Evolutionary conservation across 2,329 filamentous ascomycete species (phyloP).

Genomic region (Coleophoma eucalyptorum): DNA sequence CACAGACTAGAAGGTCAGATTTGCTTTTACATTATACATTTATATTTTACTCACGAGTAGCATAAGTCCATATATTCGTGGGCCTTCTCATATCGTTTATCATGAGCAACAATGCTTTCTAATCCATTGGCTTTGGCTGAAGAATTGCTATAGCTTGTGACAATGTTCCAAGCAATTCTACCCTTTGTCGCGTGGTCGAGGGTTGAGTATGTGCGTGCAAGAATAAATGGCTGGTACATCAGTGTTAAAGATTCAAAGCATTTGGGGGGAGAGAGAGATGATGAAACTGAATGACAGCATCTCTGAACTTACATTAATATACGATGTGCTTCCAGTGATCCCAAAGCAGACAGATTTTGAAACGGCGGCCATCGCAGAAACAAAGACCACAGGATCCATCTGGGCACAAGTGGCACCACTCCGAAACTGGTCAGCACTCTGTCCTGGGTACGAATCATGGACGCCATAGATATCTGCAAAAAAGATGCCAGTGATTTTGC

Average conservation of each 20-base stretch:
- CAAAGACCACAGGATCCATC: conserved; percentile 48
- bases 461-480: not conserved
- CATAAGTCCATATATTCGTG: conserved; percentile 50
- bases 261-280: not conserved
- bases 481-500: not conserved
- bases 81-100: conserved; percentile 58
- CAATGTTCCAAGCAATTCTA: conserved; percentile 60
- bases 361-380: conserved; percentile 63
- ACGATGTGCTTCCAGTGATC: conserved; percentile 61
- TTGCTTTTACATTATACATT: not conserved
- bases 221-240: conserved; percentile 58
- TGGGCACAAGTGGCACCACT: not conserved
- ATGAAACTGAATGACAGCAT: too few species aligned
- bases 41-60: not conserved
- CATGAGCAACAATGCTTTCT: conserved; percentile 53
- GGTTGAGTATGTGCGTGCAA: conserved; percentile 58
- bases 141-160: conserved; percentile 57
- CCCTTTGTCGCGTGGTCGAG: conserved; percentile 62
- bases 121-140: conserved; percentile 58
- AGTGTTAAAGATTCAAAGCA: conserved; percentile 29
- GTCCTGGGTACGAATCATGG: not conserved
- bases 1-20: conserved; percentile 49
- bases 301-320: conserved; percentile 22
- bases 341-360: conserved; percentile 62
- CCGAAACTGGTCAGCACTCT: not conserved